Conservation (phyloP, 306 rosid species). For the Cotoneaster glaucophyllus region DNA sequence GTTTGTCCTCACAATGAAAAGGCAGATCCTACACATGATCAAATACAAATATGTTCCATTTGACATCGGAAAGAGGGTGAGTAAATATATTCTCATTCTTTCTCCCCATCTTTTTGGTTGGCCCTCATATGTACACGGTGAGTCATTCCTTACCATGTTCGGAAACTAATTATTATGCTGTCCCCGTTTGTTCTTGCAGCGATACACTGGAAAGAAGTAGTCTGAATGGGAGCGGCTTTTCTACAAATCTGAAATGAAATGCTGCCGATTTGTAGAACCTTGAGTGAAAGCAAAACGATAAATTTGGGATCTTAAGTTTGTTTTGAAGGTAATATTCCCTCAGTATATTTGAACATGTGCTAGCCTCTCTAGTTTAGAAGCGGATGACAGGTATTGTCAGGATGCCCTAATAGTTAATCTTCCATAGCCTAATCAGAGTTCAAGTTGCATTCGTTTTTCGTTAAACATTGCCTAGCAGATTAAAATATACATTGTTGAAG, state of each 20-base stretch:
- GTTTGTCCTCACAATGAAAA: conserved; percentile 69
- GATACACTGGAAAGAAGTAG: conserved; percentile 14
- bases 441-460: not conserved
- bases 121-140: not conserved
- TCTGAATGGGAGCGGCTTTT: not conserved
- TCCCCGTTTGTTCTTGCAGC: not conserved
- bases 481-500: not conserved
- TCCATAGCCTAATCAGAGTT: not conserved
- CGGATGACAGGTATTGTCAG: not conserved
- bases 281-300: not conserved
- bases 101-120: not conserved
- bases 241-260: not conserved
- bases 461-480: not conserved
- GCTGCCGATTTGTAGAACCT: not conserved
- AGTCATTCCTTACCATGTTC: not conserved
- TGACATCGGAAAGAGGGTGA: conserved; percentile 57
- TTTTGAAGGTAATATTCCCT: not conserved
- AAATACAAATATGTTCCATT: conserved; percentile 61
- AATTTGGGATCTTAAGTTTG: not conserved
- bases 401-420: not conserved
- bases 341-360: conserved; percentile 1
- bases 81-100: not conserved
- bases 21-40: conserved; percentile 70
- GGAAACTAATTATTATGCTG: not conserved
- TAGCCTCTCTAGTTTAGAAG: conserved; percentile 12